Conservation (phyloP, 768 basidiomycete species). For the Leccinum rimulosum region DNA sequence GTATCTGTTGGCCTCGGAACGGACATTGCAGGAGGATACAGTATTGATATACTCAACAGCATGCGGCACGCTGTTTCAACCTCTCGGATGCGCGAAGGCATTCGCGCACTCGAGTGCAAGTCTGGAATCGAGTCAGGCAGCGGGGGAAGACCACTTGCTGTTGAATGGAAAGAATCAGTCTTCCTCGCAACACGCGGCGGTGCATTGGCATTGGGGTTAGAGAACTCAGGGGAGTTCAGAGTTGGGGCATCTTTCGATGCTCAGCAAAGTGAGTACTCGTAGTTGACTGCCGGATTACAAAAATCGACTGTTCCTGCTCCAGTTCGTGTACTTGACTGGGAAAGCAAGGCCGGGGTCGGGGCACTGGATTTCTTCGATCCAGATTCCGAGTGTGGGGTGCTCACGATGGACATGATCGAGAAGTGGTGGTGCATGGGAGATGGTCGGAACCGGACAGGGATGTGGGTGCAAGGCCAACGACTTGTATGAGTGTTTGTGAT, state of each 20-base stretch:
- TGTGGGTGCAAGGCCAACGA: constrained; percentile 76
- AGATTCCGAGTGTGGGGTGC: constrained; percentile 6
- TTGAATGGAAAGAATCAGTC: constrained; percentile 81
- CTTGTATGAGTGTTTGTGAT: constrained; percentile 15
- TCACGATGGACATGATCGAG: constrained; percentile 61
- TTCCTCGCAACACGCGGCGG: constrained; percentile 84
- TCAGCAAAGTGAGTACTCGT: constrained; percentile 57
- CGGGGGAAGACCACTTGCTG: constrained; percentile 36
- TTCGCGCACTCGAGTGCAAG: constrained; percentile 28
- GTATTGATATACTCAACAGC: constrained; percentile 67
- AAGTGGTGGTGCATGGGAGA: constrained; percentile 92
- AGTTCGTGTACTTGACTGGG: constrained; percentile 50
- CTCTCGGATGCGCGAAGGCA: constrained; percentile 66
- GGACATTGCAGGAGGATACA: constrained; percentile 87
- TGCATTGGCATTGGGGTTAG: constrained; percentile 63
- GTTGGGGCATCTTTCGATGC: constrained; percentile 72
- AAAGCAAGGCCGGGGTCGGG: constrained; percentile 47
- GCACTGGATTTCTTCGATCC: constrained; percentile 68
- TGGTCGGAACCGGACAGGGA: constrained; percentile 53
- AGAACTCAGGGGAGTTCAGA: constrained; percentile 48
- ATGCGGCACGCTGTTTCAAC: constrained; percentile 80
- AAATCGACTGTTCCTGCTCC: not conserved
- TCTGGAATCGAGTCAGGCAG: not conserved
- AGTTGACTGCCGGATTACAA: not conserved
- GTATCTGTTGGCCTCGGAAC: constrained; percentile 80